Base-by-base conservation (phyloP, 1,139 yeast genomes). In the Candida sp. region DNA sequence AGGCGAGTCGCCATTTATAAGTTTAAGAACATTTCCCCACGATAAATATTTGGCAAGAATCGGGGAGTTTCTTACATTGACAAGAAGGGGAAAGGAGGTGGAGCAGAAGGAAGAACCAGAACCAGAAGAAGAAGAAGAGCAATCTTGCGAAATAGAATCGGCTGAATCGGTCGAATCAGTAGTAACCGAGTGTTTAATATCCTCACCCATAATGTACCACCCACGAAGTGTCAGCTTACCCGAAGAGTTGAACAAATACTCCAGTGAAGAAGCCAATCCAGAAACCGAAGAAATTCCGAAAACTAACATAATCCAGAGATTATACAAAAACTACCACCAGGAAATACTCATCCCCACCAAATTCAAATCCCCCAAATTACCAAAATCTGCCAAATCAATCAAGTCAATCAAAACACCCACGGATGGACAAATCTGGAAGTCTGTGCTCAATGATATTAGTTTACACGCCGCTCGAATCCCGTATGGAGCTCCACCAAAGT, bases 401-500 rank as follows among this genome's bases (percentile, higher is more conserved):
- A 23, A 29, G 22, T 32, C 40, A 42, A 37, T 42, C 35, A 22
- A 27, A 39, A 11, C 21, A 11, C 33, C 35, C 15, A 33, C 22
- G 33, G 11, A 21, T 9, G 34, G 36, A 23, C 40, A 50, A 27
- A 56, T 57, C 2, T 75, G 79, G 77, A 68, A 64, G 44, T 59
- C 66, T 2, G 70, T 75, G 0, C 57, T 72, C 48, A 77, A 74
- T 53, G 79, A 73, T 35, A 64, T 72, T 2, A 75, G 82, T 1
- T 60, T 77, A 43, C 68, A 73, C 25, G 83, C 83, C 0, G 83
- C 82, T 3, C 52, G 76, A 41, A 57, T 73, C 5, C 77, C 82
- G 1, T 73, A 75, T 7, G 82, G 82, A 58, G 61, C 4, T 41
- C 57, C 4, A 60, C 66, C 34, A 6, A 32, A 32, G 11, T 32